These are phyloP conservation scores for Tuber indicum DNA, from an alignment of 495 filamentous ascomycete species.

Conservation along the genomic window DNA sequence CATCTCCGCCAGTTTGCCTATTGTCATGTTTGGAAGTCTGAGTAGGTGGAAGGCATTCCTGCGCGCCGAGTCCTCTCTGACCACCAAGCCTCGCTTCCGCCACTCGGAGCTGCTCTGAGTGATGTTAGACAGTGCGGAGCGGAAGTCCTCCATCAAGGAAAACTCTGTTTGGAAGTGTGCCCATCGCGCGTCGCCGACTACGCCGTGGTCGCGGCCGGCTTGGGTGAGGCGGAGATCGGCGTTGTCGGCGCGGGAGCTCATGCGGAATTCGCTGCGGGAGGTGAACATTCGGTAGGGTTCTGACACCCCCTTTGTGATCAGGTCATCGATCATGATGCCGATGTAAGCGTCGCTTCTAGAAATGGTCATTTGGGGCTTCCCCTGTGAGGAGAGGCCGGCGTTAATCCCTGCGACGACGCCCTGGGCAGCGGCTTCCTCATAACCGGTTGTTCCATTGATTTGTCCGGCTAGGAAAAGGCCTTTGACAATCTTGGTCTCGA, in stretches of 20 bases:
- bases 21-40: conserved; percentile 52
- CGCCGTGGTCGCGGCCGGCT: conserved; percentile 66
- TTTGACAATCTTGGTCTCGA: conserved; percentile 86
- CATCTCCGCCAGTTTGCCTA: conserved; percentile 50
- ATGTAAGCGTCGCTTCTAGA: conserved; percentile 89
- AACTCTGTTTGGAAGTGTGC: conserved; percentile 56
- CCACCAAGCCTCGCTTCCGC: conserved; percentile 60
- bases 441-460: conserved; percentile 97
- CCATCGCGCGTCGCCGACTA: conserved; percentile 78
- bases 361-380: conserved; percentile 58
- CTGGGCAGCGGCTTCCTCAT: conserved; percentile 94
- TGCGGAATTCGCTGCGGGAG: conserved; percentile 87
- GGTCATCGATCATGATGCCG: conserved; percentile 97
- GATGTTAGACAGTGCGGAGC: conserved; percentile 52
- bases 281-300: conserved; percentile 99
- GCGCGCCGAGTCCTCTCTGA: conserved; percentile 54
- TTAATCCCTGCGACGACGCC: conserved; percentile 90
- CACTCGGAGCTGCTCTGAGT: conserved; percentile 56
- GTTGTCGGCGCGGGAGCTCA: conserved; percentile 85
- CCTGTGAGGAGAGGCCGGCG: conserved; percentile 70
- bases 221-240: conserved; percentile 81
- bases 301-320: conserved; percentile 92
- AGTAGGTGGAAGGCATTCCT: conserved; percentile 72
- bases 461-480: conserved; percentile 92
- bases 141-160: conserved; percentile 59